phyloP scores from a whole-genome alignment of 805 yeast species.

The Metschnikowia corniflorae region DNA sequence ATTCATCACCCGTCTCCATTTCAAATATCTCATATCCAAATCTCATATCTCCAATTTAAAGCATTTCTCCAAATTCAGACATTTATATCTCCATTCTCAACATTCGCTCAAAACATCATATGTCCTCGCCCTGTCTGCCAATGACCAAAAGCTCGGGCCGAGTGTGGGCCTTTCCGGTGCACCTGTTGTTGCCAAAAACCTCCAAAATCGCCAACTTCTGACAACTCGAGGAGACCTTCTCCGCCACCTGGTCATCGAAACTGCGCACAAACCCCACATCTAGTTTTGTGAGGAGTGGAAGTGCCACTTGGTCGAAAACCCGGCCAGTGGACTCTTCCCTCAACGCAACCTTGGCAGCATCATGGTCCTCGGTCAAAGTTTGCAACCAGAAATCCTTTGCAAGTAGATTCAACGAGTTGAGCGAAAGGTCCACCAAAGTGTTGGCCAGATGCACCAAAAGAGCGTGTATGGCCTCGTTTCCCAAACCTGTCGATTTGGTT shows the following conservation, averaged over 20 bases:
- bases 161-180: conserved; percentile 52
- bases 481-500: conserved; percentile 61
- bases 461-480: conserved; percentile 59
- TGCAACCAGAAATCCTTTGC: conserved; percentile 48
- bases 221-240: conserved; percentile 54
- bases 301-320: conserved; percentile 21
- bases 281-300: conserved; percentile 61
- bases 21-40: no score
- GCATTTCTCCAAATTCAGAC: no score
- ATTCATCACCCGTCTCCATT: no score
- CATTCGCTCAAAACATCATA: not conserved
- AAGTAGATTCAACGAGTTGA: conserved; percentile 69
- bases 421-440: conserved; percentile 63
- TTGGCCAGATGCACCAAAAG: conserved; percentile 58
- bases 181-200: conserved; percentile 75
- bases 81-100: not conserved
- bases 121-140: conserved; percentile 54
- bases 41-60: no score
- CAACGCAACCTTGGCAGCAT: conserved; percentile 18
- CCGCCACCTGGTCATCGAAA: conserved; percentile 67
- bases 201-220: conserved; percentile 63
- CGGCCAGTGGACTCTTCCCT: conserved; percentile 2
- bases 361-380: conserved; percentile 36
- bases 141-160: conserved; percentile 58
- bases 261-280: conserved; percentile 80